These are phyloP conservation scores for Lachnellula cervina DNA, from an alignment of 2,329 filamentous ascomycete species.

Conservation along the genomic window DNA sequence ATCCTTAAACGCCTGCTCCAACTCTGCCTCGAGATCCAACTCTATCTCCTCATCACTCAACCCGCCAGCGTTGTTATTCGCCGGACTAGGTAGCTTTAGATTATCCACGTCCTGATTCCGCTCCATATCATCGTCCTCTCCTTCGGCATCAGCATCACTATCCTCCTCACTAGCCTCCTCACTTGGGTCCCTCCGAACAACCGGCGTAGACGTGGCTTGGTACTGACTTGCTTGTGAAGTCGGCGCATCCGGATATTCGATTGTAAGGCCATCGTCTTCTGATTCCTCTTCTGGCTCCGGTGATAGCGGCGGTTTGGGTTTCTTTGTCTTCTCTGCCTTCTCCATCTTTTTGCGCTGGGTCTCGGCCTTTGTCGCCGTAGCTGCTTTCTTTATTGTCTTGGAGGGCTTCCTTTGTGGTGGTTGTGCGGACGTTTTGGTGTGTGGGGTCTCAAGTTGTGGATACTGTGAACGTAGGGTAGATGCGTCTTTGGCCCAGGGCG, in stretches of 20 bases:
- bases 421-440: constrained; percentile 10
- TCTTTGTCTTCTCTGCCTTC: constrained; percentile 31
- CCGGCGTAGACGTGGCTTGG: constrained; percentile 18
- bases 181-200: constrained; percentile 23
- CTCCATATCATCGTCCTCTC: constrained; percentile 38
- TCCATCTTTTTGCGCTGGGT: constrained; percentile 28
- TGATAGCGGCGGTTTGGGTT: constrained; percentile 29
- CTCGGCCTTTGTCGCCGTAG: constrained; percentile 26
- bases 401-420: constrained; percentile 20
- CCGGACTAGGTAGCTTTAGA: constrained; percentile 51
- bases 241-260: constrained; percentile 55
- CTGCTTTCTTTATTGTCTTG: constrained; percentile 27
- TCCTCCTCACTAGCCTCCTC: constrained; percentile 42
- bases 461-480: constrained; percentile 62
- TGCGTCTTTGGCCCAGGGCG: constrained; percentile 59
- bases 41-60: constrained; percentile 31
- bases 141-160: constrained; percentile 44
- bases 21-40: constrained; percentile 30
- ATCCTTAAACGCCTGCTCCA: constrained; percentile 30
- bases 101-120: constrained; percentile 33
- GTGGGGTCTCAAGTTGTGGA: constrained; percentile 49
- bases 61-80: constrained; percentile 33
- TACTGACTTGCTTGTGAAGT: constrained; percentile 28
- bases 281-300: constrained; percentile 40
- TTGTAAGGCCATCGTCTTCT: constrained; percentile 47